Conservation (phyloP, 352 stramenopile genomes). For the Pythium insidiosum region DNA sequence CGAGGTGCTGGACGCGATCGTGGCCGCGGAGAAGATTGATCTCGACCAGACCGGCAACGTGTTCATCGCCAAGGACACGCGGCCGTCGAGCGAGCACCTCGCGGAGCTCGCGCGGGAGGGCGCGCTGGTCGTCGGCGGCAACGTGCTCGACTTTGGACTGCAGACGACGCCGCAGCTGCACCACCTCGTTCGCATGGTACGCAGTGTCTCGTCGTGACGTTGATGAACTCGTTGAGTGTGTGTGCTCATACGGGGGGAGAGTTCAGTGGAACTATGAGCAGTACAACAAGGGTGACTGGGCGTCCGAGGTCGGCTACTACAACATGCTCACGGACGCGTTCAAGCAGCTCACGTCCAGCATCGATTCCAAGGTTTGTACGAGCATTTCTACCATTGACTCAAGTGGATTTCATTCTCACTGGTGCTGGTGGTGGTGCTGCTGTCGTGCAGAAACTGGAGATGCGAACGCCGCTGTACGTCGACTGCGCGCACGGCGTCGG, state of each 20-base stretch:
- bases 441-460: slow-evolving; percentile 42
- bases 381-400: no score
- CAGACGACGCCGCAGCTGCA: slow-evolving; percentile 97
- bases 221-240: background rate
- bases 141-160: slow-evolving; percentile 92
- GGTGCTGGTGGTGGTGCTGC: background rate
- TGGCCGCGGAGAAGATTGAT: slow-evolving; percentile 72
- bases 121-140: slow-evolving; percentile 82
- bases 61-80: slow-evolving; percentile 91
- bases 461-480: slow-evolving; percentile 78
- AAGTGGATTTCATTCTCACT: no score
- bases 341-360: slow-evolving; percentile 75
- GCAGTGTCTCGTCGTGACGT: background rate
- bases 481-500: slow-evolving; percentile 93
- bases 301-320: slow-evolving; percentile 92
- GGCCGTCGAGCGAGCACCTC: slow-evolving; percentile 80
- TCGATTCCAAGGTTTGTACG: slow-evolving; percentile 80
- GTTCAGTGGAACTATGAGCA: slow-evolving; percentile 86
- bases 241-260: no score
- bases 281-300: slow-evolving; percentile 85
- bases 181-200: slow-evolving; percentile 92
- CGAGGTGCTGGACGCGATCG: slow-evolving; percentile 70
- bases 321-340: slow-evolving; percentile 92
- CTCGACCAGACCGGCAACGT: slow-evolving; percentile 78
- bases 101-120: slow-evolving; percentile 83